Conservation (phyloP, 495 filamentous ascomycete species). For the Lophiotrema nucula region DNA sequence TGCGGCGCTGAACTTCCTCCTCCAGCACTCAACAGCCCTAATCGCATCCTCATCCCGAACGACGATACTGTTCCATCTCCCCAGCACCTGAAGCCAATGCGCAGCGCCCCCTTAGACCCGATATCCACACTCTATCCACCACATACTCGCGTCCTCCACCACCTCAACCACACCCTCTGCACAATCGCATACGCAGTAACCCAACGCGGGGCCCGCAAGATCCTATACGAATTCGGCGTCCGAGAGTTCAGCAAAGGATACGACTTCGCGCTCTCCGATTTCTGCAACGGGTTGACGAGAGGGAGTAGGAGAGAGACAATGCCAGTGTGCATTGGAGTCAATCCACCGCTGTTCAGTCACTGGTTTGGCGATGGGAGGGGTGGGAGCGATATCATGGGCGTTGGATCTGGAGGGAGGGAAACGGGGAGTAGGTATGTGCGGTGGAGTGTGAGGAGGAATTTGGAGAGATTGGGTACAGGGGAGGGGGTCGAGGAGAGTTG, state of each 20-base stretch:
- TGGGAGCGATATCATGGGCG: slow-evolving; percentile 45
- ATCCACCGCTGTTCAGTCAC: slow-evolving; percentile 49
- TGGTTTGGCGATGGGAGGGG: slow-evolving; percentile 43
- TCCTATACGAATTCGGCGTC: slow-evolving; percentile 51
- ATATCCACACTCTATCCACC: slow-evolving; percentile 21
- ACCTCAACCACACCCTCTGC: slow-evolving; percentile 49
- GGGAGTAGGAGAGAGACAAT: slow-evolving; percentile 8
- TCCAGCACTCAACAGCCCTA: slow-evolving; percentile 13
- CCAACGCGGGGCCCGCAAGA: slow-evolving; percentile 51
- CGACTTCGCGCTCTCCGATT: slow-evolving; percentile 50
- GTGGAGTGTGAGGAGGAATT: slow-evolving; percentile 52
- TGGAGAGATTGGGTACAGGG: slow-evolving; percentile 33
- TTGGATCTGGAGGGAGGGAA: slow-evolving; percentile 36
- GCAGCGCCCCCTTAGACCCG: slow-evolving; percentile 9
- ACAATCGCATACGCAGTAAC: slow-evolving; percentile 57
- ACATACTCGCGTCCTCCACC: slow-evolving; percentile 47
- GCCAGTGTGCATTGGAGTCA: slow-evolving; percentile 47
- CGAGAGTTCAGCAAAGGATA: slow-evolving; percentile 45
- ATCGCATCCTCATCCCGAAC: slow-evolving; percentile 26
- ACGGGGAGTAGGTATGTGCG: slow-evolving; percentile 47
- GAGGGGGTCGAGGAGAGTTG: slow-evolving; percentile 11
- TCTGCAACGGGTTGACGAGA: slow-evolving; percentile 43
- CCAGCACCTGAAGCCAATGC: slow-evolving; percentile 22
- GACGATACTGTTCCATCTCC: slow-evolving; percentile 34
- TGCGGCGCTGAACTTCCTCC: slow-evolving; percentile 33